Evolutionary conservation across 306 rosid species (phyloP).

Genomic region (Vachellia pachyceras): DNA sequence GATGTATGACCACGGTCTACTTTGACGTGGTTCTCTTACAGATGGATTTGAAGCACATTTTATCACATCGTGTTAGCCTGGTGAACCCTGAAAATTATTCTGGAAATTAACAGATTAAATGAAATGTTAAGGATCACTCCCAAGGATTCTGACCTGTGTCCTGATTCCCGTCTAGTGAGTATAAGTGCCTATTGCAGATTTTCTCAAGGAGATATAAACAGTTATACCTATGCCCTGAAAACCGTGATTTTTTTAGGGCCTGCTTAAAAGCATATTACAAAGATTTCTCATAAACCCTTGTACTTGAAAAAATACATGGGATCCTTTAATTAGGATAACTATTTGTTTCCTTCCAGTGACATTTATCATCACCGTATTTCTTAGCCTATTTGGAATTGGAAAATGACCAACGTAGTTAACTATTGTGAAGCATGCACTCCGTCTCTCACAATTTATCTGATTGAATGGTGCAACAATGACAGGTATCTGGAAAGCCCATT

Average conservation of each 20-base stretch:
- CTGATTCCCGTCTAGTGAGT: constrained; percentile 9
- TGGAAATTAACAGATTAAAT: constrained; percentile 3
- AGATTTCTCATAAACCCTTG: constrained; percentile 20
- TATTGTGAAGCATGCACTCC: background rate
- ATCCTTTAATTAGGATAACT: background rate
- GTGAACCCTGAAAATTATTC: constrained; percentile 9
- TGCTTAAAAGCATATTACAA: background rate
- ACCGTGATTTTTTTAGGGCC: constrained; percentile 3
- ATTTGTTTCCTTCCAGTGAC: constrained; percentile 21
- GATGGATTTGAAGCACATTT: constrained; percentile 27
- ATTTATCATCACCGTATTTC: constrained; percentile 5
- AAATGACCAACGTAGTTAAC: constrained; percentile 24
- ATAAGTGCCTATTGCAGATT: constrained; percentile 16
- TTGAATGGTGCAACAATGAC: constrained; percentile 34
- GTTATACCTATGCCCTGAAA: constrained; percentile 3
- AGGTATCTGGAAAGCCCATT: constrained; percentile 99
- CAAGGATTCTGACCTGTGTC: constrained; percentile 7
- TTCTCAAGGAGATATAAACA: constrained; percentile 2
- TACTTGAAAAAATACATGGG: constrained; percentile 1
- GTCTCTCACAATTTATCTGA: constrained; percentile 14
- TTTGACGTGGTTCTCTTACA: constrained; percentile 17
- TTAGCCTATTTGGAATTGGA: constrained; percentile 12
- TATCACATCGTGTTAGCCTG: constrained; percentile 11
- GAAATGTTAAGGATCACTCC: constrained; percentile 15
- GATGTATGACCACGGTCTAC: background rate